Conservation (phyloP, 73 alveolate species). For the Tetrahymena malaccensis region DNA sequence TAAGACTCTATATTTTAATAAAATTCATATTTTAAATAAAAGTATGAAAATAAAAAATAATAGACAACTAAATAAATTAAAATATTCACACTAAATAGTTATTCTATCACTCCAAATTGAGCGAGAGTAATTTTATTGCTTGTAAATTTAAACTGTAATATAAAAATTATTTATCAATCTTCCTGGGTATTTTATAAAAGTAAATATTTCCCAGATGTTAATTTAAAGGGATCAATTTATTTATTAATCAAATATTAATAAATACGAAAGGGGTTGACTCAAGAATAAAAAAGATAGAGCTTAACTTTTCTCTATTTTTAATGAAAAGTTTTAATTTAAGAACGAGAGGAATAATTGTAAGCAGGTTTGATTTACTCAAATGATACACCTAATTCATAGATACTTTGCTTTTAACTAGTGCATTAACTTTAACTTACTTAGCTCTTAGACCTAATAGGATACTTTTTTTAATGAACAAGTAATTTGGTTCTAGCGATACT, state of each 20-base stretch:
- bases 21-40: not conserved
- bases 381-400: not conserved
- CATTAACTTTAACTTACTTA: no score
- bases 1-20: conserved; percentile 20
- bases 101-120: not conserved
- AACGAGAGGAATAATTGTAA: no score
- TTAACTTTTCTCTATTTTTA: not conserved
- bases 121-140: not conserved
- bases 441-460: not conserved
- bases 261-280: not conserved
- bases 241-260: no score
- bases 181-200: not conserved
- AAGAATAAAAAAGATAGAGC: not conserved
- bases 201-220: not conserved
- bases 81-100: not conserved
- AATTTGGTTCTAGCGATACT: no score
- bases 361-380: not conserved
- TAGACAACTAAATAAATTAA: not conserved
- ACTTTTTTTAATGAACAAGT: no score
- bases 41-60: not conserved
- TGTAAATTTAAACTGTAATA: not conserved
- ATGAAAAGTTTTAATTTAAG: no score
- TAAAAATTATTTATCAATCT: no score
- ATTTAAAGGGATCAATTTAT: not conserved
- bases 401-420: no score